Conservation (phyloP, 352 stramenopile genomes). For the Globisporangium orthogonon region DNA sequence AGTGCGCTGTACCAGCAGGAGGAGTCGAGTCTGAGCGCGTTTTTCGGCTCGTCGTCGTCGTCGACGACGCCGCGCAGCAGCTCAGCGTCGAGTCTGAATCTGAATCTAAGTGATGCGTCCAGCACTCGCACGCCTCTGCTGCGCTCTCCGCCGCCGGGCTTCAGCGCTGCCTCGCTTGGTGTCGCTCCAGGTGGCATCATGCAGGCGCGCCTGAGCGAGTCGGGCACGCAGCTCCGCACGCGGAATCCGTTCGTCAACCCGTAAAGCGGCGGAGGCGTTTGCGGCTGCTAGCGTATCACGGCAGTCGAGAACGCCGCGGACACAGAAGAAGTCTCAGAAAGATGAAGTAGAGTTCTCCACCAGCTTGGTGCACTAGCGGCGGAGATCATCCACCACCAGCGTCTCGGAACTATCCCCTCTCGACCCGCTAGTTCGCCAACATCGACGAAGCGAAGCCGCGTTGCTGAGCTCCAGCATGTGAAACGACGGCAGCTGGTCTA, state of each 20-base stretch:
- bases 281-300: background rate
- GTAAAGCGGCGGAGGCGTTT: conserved; percentile 17
- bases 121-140: conserved; percentile 20
- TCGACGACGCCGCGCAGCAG: conserved; percentile 12
- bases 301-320: background rate
- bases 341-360: background rate
- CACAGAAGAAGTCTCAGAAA: background rate
- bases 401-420: background rate
- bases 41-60: conserved; percentile 28
- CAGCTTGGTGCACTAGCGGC: background rate
- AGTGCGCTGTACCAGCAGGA: conserved; percentile 62
- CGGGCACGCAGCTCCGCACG: conserved; percentile 25
- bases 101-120: conserved; percentile 15
- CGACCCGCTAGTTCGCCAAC: background rate
- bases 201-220: background rate
- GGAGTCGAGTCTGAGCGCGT: conserved; percentile 67
- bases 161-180: conserved; percentile 3
- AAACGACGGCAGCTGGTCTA: background rate
- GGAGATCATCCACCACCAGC: background rate
- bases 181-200: background rate
- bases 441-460: background rate
- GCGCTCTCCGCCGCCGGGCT: conserved; percentile 21
- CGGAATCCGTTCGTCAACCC: conserved; percentile 60
- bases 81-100: conserved; percentile 9
- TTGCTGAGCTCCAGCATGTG: too few species aligned